Conservation (phyloP, 2,329 filamentous ascomycete species). For the Claviceps pazoutovae region DNA sequence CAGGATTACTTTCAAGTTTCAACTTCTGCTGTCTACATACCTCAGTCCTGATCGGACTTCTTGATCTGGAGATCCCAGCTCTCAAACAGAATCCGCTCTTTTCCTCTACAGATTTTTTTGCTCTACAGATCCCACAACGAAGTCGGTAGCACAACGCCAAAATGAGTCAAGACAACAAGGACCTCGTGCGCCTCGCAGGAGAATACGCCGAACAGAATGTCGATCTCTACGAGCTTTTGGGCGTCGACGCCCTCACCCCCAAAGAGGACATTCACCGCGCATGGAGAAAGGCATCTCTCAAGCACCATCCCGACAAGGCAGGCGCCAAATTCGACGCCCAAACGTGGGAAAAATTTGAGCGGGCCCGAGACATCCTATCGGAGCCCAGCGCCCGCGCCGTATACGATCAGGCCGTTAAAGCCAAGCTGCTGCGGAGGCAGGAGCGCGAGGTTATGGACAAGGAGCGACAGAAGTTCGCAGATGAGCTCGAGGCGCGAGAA, state of each 20-base stretch:
- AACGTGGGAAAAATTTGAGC: constrained; percentile 74
- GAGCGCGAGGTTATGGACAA: constrained; percentile 63
- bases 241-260: constrained; percentile 47
- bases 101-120: neutral
- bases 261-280: constrained; percentile 68
- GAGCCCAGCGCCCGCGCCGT: constrained; percentile 55
- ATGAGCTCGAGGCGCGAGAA: constrained; percentile 74
- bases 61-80: no score
- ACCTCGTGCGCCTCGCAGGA: constrained; percentile 38
- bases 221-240: constrained; percentile 69
- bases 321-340: constrained; percentile 59
- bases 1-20: no score
- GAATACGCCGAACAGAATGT: constrained; percentile 46
- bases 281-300: constrained; percentile 74
- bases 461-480: constrained; percentile 61
- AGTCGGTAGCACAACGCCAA: constrained; percentile 6
- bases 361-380: constrained; percentile 72
- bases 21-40: no score
- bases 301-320: constrained; percentile 89
- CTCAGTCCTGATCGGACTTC: no score
- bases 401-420: constrained; percentile 66
- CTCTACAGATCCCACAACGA: no score
- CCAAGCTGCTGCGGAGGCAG: constrained; percentile 52
- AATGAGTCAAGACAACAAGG: constrained; percentile 28
- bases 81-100: neutral